phyloP scores from a whole-genome alignment of 179 eudicot genomes.

The Camellia oleifera region DNA sequence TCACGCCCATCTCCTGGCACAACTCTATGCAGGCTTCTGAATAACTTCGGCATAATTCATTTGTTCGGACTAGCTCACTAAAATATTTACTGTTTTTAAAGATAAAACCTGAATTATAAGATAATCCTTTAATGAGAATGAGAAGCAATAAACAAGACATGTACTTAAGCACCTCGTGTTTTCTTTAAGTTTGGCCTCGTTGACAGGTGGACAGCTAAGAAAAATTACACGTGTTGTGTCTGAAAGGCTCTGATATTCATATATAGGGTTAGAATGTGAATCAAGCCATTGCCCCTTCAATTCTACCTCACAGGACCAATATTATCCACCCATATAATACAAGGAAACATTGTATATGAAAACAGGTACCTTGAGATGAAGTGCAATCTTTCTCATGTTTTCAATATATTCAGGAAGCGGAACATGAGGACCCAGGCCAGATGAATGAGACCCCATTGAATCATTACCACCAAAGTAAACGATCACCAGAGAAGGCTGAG shows the following conservation, averaged over 20 bases:
- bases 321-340: not conserved
- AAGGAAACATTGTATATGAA: not conserved
- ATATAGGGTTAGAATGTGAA: constrained; percentile 11
- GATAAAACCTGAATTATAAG: constrained; percentile 11
- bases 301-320: not conserved
- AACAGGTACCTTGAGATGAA: constrained; percentile 65
- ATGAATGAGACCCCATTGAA: constrained; percentile 88
- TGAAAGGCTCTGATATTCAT: constrained; percentile 48
- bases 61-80: constrained; percentile 74
- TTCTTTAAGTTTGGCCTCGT: constrained; percentile 57
- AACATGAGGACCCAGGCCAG: constrained; percentile 96
- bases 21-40: constrained; percentile 81
- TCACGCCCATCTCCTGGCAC: constrained; percentile 63
- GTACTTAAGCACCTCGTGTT: constrained; percentile 46
- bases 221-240: constrained; percentile 20
- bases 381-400: constrained; percentile 84
- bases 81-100: constrained; percentile 45
- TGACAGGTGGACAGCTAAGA: constrained; percentile 72
- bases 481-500: constrained; percentile 78
- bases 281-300: not conserved
- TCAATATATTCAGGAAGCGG: constrained; percentile 89
- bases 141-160: constrained; percentile 19
- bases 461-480: constrained; percentile 97
- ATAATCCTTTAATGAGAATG: constrained; percentile 12
- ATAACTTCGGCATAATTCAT: constrained; percentile 70